Evolutionary conservation across 148 eudicot genomes (phyloP).

Genomic region (Chenopodium quinoa): DNA sequence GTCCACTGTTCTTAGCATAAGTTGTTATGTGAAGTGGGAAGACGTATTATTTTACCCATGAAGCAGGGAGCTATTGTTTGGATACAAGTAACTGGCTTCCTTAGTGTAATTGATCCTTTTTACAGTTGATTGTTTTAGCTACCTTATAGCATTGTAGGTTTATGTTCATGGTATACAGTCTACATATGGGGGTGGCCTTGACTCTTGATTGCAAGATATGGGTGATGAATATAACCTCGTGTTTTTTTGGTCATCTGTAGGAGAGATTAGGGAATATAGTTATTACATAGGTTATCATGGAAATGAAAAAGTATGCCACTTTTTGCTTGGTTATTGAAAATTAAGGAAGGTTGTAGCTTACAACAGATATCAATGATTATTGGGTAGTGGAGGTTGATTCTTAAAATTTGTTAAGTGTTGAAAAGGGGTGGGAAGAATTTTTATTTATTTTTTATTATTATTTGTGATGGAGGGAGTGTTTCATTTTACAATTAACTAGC

Average conservation of each 20-base stretch:
- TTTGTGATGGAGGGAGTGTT: background rate
- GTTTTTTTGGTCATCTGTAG: no score
- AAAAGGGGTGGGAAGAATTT: background rate
- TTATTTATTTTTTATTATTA: background rate
- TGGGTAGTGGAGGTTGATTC: background rate
- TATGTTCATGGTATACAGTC: background rate
- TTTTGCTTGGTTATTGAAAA: no score
- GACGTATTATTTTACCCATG: background rate
- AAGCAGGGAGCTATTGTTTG: background rate
- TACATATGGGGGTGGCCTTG: background rate
- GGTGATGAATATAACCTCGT: background rate
- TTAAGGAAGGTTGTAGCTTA: no score
- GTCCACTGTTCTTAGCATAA: background rate
- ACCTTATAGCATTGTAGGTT: background rate
- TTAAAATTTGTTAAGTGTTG: background rate
- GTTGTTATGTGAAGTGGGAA: background rate
- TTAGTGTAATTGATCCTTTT: background rate
- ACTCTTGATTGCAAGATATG: constrained; percentile 1
- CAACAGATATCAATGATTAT: no score
- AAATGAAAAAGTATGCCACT: no score
- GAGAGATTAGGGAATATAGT: no score
- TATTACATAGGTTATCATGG: no score
- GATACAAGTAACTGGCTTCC: background rate
- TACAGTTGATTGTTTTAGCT: background rate
- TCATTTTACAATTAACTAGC: background rate